A percentile compares a stretch with the other conserved stretches of the same genome.
phyloP scores from a whole-genome alignment of 495 filamentous ascomycete species.

The Tuber magnatum region DNA sequence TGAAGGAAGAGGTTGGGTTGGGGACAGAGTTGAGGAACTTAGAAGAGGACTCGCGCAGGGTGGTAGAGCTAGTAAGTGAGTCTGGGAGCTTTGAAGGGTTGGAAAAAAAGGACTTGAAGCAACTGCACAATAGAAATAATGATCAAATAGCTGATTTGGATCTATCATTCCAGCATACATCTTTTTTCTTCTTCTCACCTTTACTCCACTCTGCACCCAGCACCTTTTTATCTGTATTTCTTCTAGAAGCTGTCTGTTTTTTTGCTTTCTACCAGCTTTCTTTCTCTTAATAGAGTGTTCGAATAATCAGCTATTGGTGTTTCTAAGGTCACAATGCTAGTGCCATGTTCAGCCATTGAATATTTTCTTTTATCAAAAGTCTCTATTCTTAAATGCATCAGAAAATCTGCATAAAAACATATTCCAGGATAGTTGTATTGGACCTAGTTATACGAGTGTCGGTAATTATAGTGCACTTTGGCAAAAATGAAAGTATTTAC shows the following conservation, averaged over 20 bases:
- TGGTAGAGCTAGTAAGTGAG: neutral
- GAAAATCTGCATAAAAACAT: neutral
- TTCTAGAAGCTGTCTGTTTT: neutral
- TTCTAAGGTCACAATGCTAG: neutral
- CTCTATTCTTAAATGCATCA: neutral
- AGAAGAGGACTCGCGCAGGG: no score
- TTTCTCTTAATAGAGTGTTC: neutral
- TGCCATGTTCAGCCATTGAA: neutral
- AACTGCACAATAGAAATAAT: neutral
- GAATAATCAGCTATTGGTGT: neutral
- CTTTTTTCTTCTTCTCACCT: neutral
- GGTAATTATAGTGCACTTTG: no score
- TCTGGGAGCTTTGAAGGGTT: neutral
- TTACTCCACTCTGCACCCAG: neutral
- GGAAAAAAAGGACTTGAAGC: neutral
- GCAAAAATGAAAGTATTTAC: no score
- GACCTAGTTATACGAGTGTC: no score
- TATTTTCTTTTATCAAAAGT: neutral
- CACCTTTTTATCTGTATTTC: neutral
- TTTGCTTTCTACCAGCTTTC: neutral
- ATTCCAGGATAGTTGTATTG: no score
- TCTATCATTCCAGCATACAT: neutral
- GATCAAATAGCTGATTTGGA: neutral
- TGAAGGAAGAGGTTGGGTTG: no score
- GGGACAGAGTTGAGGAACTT: no score